These are phyloP conservation scores for Daedaleopsis nitida DNA, from an alignment of 768 basidiomycete genomes.

Conservation along the genomic window DNA sequence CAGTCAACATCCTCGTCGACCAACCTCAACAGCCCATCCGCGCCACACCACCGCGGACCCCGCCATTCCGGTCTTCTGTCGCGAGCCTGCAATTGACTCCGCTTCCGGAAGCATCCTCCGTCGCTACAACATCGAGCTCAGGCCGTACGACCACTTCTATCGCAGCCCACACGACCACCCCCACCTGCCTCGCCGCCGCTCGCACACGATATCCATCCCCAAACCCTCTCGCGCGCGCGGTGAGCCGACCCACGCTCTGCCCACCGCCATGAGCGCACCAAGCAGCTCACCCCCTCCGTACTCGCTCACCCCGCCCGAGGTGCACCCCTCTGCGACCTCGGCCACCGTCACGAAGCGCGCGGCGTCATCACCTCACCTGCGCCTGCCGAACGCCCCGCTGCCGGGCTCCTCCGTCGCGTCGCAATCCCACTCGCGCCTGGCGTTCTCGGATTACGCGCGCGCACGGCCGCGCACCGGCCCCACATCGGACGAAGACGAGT, in stretches of 20 bases:
- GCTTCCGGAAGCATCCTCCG: background rate
- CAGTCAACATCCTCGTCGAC: background rate
- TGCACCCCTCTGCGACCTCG: background rate
- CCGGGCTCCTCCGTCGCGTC: background rate
- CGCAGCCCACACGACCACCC: background rate
- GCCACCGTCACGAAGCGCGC: background rate
- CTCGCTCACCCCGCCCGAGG: slow-evolving; percentile 2
- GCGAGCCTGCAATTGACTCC: background rate
- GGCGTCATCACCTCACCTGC: background rate
- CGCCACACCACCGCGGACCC: background rate
- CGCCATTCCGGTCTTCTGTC: background rate
- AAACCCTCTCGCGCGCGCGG: background rate
- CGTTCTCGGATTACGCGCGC: background rate
- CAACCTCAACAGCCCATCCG: background rate
- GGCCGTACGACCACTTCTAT: background rate
- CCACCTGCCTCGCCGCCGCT: background rate
- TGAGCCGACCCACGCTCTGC: background rate
- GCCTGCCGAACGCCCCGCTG: background rate
- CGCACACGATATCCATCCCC: background rate
- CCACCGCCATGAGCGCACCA: slow-evolving; percentile 14
- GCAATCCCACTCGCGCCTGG: background rate
- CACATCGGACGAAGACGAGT: slow-evolving; percentile 3
- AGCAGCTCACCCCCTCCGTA: slow-evolving; percentile 15
- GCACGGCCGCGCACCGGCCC: background rate
- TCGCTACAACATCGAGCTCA: background rate